Base-by-base conservation (phyloP, 371 early-diverging fungal species). In the Mortierella sp. region DNA sequence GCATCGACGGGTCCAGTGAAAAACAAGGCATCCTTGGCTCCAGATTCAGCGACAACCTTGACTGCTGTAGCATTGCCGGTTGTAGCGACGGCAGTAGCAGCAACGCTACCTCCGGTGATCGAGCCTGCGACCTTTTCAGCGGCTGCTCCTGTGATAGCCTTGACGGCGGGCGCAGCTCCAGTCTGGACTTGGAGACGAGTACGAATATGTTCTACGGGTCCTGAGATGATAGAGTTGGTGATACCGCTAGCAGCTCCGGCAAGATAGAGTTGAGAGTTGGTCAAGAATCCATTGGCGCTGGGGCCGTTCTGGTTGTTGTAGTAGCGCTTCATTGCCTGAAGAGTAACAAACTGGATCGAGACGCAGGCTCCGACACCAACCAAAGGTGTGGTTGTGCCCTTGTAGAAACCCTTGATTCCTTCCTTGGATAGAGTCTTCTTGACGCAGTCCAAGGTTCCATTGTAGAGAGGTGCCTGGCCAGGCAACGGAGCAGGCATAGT, bases 151-250 rank as follows among this genome's bases (percentile, higher is more conserved):
- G 67, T 59, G 45, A 67, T 64, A 36, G 72, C 70, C 41, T 64
- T 41, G 10, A 40, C 60, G 6, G 62, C 71, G 10, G 78, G 69
- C 4, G 74, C 58, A 55, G 70, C 65, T 22, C 77, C 76, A 3
- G 88, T 91, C 84, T 94, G 94, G 10, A 92, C 93, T 77, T 94
- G 94, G 66, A 94, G 87, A 69, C 94, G 91, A 22, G 91, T 93
- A 81, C 94, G 89, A 72, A 93, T 94, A 70, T 92, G 94, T 82
- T 96, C 96, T 4, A 96, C 93, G 6, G 96, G 97, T 0, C 92
- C 86, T 15, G 94, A 94, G 4, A 96, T 88, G 50, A 95, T 76
- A n/a, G 95, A 91, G 76, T 94, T 96, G 74, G 93, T 93, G 11
- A 93, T 80, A 69, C 97, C 97, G 63, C 94, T 90, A 0, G 90